Conservation (phyloP, 306 rosid species). For the Crataegus laevigata region DNA sequence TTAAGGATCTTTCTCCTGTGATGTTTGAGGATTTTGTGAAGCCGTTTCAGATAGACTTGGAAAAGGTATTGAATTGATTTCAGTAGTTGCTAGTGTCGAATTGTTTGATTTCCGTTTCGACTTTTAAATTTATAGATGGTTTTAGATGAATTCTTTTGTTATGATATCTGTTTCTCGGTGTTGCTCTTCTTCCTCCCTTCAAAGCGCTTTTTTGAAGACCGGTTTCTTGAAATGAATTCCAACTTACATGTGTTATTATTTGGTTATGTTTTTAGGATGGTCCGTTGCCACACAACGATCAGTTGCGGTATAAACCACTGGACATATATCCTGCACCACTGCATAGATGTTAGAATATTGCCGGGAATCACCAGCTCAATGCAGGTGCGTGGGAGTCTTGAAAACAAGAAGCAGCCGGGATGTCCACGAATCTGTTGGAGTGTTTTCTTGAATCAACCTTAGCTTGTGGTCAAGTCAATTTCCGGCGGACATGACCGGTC, state of each 20-base stretch:
- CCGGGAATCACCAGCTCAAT: constrained; percentile 12
- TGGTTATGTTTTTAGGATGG: constrained; percentile 51
- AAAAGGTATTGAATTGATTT: constrained; percentile 46
- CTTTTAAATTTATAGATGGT: neutral
- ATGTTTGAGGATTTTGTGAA: constrained; percentile 82
- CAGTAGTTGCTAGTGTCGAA: neutral
- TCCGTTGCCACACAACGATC: constrained; percentile 60
- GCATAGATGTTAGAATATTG: constrained; percentile 59
- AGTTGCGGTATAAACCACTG: constrained; percentile 40
- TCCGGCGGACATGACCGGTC: neutral
- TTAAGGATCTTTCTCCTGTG: constrained; percentile 64
- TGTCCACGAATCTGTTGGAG: neutral
- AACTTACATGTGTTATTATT: neutral
- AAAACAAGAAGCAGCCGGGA: neutral
- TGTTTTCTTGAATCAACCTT: neutral
- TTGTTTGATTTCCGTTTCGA: neutral
- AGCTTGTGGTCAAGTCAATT: neutral
- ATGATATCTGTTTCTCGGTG: neutral
- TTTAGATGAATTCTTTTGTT: neutral
- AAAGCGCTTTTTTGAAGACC: neutral
- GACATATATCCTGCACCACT: constrained; percentile 80
- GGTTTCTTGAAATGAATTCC: neutral
- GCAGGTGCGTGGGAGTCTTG: too few species aligned
- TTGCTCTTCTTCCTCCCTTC: neutral
- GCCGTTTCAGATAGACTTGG: constrained; percentile 76